A percentile compares a stretch with the other conserved stretches of the same genome.
phyloP scores from a whole-genome alignment of 257 asterid genomes.

The Capsicum baccatum region DNA sequence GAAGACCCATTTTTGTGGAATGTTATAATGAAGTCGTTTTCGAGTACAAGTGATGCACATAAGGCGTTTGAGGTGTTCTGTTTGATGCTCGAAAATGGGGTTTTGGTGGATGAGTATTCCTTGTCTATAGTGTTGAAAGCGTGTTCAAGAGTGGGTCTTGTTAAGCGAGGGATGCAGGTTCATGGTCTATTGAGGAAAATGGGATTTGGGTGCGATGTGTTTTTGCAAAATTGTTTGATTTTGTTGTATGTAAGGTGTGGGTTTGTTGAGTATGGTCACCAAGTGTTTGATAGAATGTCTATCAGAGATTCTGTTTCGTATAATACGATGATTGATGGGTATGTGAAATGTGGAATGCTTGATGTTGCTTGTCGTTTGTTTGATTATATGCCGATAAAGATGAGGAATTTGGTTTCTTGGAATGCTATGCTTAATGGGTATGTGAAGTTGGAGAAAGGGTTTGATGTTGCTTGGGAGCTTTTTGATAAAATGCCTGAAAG shows the following conservation, averaged over 20 bases:
- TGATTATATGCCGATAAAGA: slow-evolving; percentile 56
- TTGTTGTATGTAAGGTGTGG: slow-evolving; percentile 66
- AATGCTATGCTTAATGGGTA: slow-evolving; percentile 76
- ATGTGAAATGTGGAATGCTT: slow-evolving; percentile 72
- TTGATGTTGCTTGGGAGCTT: slow-evolving; percentile 52
- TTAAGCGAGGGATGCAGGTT: slow-evolving; percentile 64
- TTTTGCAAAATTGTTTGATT: slow-evolving; percentile 70
- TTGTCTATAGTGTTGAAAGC: slow-evolving; percentile 73
- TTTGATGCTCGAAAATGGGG: slow-evolving; percentile 71
- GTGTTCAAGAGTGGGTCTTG: slow-evolving; percentile 55
- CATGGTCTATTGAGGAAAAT: slow-evolving; percentile 73
- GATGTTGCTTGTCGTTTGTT: slow-evolving; percentile 64
- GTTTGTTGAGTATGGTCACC: slow-evolving; percentile 51
- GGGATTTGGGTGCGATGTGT: slow-evolving; percentile 59
- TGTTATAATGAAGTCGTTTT: slow-evolving; percentile 59
- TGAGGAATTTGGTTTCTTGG: slow-evolving; percentile 77
- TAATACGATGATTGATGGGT: slow-evolving; percentile 86
- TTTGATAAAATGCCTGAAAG: slow-evolving; percentile 66
- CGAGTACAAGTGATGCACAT: slow-evolving; percentile 61
- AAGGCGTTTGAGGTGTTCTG: slow-evolving; percentile 63
- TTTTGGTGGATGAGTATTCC: slow-evolving; percentile 64
- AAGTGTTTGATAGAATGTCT: slow-evolving; percentile 62
- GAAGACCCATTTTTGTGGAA: slow-evolving; percentile 79
- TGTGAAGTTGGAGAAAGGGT: slow-evolving; percentile 52
- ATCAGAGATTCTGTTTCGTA: slow-evolving; percentile 68